These are phyloP conservation scores for Achlya hypogyna DNA, from an alignment of 352 stramenopile genomes.

Conservation along the genomic window DNA sequence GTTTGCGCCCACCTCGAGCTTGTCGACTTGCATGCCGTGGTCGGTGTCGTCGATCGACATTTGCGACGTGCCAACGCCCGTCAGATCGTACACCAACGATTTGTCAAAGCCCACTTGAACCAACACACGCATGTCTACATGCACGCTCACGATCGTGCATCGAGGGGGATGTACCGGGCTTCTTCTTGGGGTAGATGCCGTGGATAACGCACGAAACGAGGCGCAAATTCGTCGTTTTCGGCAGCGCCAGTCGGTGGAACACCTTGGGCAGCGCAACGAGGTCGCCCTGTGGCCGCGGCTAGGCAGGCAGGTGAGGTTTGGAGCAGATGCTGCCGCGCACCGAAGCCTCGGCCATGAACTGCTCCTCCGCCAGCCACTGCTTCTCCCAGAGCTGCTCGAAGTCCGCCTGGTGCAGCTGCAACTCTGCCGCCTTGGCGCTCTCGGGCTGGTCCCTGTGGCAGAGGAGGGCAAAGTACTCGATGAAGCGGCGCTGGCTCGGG, in stretches of 20 bases:
- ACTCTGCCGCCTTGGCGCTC: not conserved
- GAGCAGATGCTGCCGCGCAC: too few relatives aligned
- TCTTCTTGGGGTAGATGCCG: constrained; percentile 7
- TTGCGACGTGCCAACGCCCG: not conserved
- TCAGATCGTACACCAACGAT: constrained; percentile 6
- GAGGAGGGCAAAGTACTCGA: constrained; percentile 58
- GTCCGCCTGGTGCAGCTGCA: not conserved
- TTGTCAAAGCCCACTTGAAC: constrained; percentile 17
- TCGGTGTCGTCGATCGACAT: not conserved
- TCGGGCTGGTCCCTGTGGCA: constrained; percentile 27
- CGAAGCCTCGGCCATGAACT: too few relatives aligned
- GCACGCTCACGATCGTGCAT: not conserved
- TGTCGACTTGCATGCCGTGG: not conserved
- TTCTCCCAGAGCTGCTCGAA: constrained; percentile 11
- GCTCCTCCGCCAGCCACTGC: not conserved
- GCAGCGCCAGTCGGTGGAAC: not conserved
- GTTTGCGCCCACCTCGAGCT: not conserved
- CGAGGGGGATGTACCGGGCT: not conserved
- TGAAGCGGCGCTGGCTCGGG: constrained; percentile 65
- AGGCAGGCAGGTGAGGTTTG: too few relatives aligned
- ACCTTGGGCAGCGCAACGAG: constrained; percentile 10
- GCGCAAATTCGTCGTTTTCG: not conserved
- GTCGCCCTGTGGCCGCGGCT: not conserved
- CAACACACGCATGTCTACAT: not conserved
- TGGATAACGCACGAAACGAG: not conserved